Base-by-base conservation (phyloP, 2,329 filamentous ascomycete genomes). In the Paramyrothecium roridum region DNA sequence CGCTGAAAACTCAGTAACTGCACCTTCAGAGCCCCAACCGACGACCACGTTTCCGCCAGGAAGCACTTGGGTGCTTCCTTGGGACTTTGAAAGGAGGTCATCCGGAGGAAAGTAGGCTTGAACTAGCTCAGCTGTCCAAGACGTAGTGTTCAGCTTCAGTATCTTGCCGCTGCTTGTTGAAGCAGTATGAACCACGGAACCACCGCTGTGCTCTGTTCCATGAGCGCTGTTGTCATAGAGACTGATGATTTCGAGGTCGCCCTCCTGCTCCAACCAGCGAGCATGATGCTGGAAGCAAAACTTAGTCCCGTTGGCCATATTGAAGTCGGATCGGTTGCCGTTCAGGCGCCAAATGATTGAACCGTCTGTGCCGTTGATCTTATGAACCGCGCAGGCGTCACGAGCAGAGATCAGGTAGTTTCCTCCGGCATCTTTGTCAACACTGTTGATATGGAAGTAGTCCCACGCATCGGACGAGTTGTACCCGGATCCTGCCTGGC, bases 391-490 rank as follows among this genome's bases (percentile, higher is more conserved):
- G 59, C 75, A 75, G 33, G 74, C 70, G 59, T 83, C 74, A 3
- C 81, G 76, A 1, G 76, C 73, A 0, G 80, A 84, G n/a, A 85
- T 70, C 16, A 84, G 66, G 52, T 81, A 85, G 60, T 84, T 79
- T 21, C 63, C 62, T 0, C 72, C 61, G 1, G 67, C 61, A 54
- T 79, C 76, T 62, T 83, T 81, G 61, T 82, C 78, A 34, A 85
- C 73, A 34, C 79, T 80, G 68, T 84, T 84, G 67, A 84, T 78
- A 64, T 84, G 81, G 65, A 83, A 84, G 58, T 78, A 83, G 61
- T 85, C 82, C 72, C 80, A 85, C 1, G 75, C 65, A n/a, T 59
- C 59, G 19, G 61, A 63, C 20, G 55, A 58, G 50, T 70, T 70
- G 52, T 63, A 67, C 3, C 69, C 69, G 10, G 62, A 61, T 23